These are phyloP conservation scores for Saraca asoca DNA, from an alignment of 331 rosid genomes.

Conservation along the genomic window DNA sequence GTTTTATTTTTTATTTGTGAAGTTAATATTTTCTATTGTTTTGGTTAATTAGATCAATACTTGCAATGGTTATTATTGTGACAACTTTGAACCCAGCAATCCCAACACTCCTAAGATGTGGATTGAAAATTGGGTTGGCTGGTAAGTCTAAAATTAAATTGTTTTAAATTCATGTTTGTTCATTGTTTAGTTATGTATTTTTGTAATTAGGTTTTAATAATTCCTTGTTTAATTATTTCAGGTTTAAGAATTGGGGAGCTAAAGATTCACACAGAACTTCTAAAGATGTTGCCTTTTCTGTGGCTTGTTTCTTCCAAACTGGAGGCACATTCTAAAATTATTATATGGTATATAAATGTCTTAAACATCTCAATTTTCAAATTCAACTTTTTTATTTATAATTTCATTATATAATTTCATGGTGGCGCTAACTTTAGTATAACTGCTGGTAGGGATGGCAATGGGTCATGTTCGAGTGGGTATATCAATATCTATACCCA, in stretches of 20 bases:
- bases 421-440: constrained; percentile 60
- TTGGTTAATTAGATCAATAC: constrained; percentile 46
- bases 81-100: constrained; percentile 50
- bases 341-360: constrained; percentile 43
- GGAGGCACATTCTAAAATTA: constrained; percentile 68
- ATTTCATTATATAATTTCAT: constrained; percentile 10
- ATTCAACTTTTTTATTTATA: too few relatives aligned
- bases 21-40: not conserved
- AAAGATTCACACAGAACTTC: constrained; percentile 52
- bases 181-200: too few relatives aligned
- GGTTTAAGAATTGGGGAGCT: constrained; percentile 39
- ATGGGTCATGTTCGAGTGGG: too few relatives aligned
- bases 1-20: not conserved
- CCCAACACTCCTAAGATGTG: constrained; percentile 60
- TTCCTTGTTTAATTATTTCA: too few relatives aligned
- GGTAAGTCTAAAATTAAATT: constrained; percentile 31
- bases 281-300: constrained; percentile 57
- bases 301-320: constrained; percentile 56
- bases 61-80: constrained; percentile 65
- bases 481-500: too few relatives aligned
- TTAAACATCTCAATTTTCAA: not conserved
- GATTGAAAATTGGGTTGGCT: constrained; percentile 67
- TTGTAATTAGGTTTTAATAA: too few relatives aligned
- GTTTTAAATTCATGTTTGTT: too few relatives aligned
- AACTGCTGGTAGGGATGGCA: constrained; percentile 64